Base-by-base conservation (phyloP, 2,329 filamentous ascomycete species). In the Trichoderma sp. region DNA sequence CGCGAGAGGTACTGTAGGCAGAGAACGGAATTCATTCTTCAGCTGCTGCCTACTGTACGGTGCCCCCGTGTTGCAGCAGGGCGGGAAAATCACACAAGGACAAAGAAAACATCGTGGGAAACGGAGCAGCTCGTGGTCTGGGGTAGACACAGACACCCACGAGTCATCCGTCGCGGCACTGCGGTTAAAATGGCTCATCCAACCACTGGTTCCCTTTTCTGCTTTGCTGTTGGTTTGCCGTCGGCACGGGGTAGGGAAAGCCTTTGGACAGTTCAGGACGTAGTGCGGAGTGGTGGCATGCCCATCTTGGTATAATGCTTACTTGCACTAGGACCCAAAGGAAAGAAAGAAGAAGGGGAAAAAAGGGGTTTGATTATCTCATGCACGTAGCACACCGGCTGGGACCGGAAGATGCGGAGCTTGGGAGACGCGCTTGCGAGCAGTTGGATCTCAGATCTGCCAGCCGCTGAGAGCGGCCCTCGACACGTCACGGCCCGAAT, bases 401-500 rank as follows among this genome's bases (percentile, higher is more conserved):
- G 70, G 66, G 64, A 30, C 64, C 64, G 70, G 65, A 69, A 62
- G 56, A 62, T 60, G 66, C 64, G 64, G 64, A 57, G 64, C 39
- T 32, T 32, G 28, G 34, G 51, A 21, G 62, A 34, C 53, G 70
- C 53, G 62, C 51, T 65, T 66, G 62, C 4, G 36, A 71, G 30
- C 51, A n/a, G 32, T 51, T 66, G 53, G 61, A 66, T 71, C 70
- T 62, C 24, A 63, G 70, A 69, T 69, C 70, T 61, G 28, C 57
- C 67, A 58, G 39, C 61, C 64, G 62, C 64, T 66, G 53, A 6
- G 14, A n/a, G 63, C 51, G 70, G 53, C 51, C 43, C 43, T 62
- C 32, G 64, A 63, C 70, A 72, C 64, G 70, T 63, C 56, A 39
- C 70, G 64, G 70, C 43, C 70, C 70, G 70, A 66, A 60, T 71